phyloP scores from a whole-genome alignment of 108 stramenopile genomes.

The Nitzschia sp. region DNA sequence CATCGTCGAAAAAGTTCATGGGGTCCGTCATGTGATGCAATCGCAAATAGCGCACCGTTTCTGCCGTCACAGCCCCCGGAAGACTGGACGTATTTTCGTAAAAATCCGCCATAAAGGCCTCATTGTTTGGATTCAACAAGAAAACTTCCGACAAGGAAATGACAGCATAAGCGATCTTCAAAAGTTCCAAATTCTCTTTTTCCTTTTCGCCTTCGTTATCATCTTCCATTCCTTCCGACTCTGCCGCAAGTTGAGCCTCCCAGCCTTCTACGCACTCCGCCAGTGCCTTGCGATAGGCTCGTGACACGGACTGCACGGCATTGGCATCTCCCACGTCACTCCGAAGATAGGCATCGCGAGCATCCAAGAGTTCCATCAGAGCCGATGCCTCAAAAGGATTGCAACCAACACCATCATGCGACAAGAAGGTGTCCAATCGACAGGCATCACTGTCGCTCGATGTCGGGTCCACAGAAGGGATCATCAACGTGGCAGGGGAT shows the following conservation, averaged over 20 bases:
- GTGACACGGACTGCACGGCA: conserved; percentile 24
- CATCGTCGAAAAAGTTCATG: conserved; percentile 1
- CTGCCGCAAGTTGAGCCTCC: conserved; percentile 12
- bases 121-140: conserved; percentile 41
- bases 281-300: conserved; percentile 57
- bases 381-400: conserved; percentile 61
- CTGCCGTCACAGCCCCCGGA: conserved; percentile 72
- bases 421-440: conserved; percentile 16
- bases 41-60: conserved; percentile 76
- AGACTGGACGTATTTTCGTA: conserved; percentile 32
- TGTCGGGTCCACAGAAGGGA: conserved; percentile 16
- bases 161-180: conserved; percentile 56
- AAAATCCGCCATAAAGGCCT: conserved; percentile 14
- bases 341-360: conserved; percentile 48
- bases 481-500: conserved; percentile 32
- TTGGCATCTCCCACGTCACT: not conserved
- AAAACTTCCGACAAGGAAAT: conserved; percentile 69
- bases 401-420: conserved; percentile 67
- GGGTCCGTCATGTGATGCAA: conserved; percentile 34
- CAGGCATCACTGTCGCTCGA: not conserved
- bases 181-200: conserved; percentile 51
- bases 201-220: conserved; percentile 10
- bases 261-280: conserved; percentile 50
- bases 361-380: conserved; percentile 60
- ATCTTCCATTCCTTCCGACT: conserved; percentile 21